Evolutionary conservation across 345 rosid genomes (phyloP).

Genomic region (Eucalyptus coolabah): DNA sequence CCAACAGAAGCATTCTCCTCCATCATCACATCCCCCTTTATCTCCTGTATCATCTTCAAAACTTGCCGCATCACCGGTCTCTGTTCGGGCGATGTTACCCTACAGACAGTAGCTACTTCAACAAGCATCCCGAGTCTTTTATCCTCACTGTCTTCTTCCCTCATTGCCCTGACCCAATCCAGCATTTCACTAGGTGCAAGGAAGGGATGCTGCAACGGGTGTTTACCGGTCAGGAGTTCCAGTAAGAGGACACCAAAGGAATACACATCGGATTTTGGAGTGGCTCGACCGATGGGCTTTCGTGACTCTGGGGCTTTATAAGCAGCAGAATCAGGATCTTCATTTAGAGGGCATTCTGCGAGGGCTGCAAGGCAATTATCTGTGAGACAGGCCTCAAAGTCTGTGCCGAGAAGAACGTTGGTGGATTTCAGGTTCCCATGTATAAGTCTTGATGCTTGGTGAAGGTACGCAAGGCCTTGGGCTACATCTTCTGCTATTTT

Average conservation of each 20-base stretch:
- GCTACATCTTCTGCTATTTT: constrained; percentile 98
- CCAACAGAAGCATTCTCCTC: constrained; percentile 21
- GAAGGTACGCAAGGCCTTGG: constrained; percentile 80
- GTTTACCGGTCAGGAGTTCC: constrained; percentile 80
- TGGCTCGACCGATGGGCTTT: constrained; percentile 39
- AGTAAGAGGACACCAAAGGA: constrained; percentile 72
- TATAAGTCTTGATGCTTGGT: constrained; percentile 66
- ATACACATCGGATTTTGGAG: constrained; percentile 73
- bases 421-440: constrained; percentile 89
- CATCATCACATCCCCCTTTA: constrained; percentile 48
- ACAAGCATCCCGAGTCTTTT: constrained; percentile 66
- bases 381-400: constrained; percentile 87
- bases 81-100: constrained; percentile 80
- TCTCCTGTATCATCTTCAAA: constrained; percentile 76
- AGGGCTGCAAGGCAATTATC: constrained; percentile 71
- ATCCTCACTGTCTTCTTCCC: constrained; percentile 56
- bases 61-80: constrained; percentile 91
- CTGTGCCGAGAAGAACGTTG: constrained; percentile 78
- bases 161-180: constrained; percentile 71
- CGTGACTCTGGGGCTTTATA: constrained; percentile 80
- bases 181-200: constrained; percentile 67
- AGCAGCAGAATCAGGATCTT: constrained; percentile 57
- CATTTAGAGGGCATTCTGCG: constrained; percentile 29
- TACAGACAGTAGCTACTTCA: constrained; percentile 77
- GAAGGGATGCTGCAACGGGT: constrained; percentile 72